Base-by-base conservation (phyloP, 2,329 filamentous ascomycete genomes). In the Fusarium buharicum region DNA sequence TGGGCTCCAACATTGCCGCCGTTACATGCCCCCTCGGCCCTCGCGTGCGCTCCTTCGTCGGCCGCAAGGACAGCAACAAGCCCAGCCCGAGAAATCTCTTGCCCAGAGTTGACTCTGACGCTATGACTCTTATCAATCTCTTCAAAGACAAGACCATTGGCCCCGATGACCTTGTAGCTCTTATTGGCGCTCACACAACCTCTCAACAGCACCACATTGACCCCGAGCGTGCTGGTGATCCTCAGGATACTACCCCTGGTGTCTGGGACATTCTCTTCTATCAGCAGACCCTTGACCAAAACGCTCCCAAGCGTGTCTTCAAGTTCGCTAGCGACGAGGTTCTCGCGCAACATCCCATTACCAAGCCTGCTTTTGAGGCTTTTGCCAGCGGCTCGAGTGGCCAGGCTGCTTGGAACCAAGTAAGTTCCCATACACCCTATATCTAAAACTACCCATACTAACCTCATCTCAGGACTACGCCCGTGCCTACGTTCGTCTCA, bases 181-280 rank as follows among this genome's bases (percentile, higher is more conserved):
- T 86, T 3, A 69, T 86, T 10, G 84, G 84, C 36, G 83, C 84
- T 0, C 84, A 86, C 67, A 81, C 80, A 2, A 78, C 80, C 4
- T 81, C 80, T 4, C 79, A 79, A 63, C 82, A 85, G 67, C 76
- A 77, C 58, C 77, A 78, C 38, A 76, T 79, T 60, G 77, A 83
- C 55, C 41, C 67, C 0, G 54, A 64, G 5, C 74, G 79, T 36
- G 74, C 76, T 4, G 78, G 77, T 14, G 76, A 78, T 14, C 77
- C 82, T 0, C 81, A 85, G 57, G 84, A 86, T 57, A 78, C 75
- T 39, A 84, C 82, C 0, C 80, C 81, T 0, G 81, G 81, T 14
- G 75, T 82, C 2, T 85, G 82, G 83, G 83, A 85, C 49, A 77
- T 80, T 1, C 71, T 78, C 7, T 85, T 80, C 68, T 85, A 84